Base-by-base conservation (phyloP, 2,329 filamentous ascomycete genomes). In the Fusarium coffeatum region DNA sequence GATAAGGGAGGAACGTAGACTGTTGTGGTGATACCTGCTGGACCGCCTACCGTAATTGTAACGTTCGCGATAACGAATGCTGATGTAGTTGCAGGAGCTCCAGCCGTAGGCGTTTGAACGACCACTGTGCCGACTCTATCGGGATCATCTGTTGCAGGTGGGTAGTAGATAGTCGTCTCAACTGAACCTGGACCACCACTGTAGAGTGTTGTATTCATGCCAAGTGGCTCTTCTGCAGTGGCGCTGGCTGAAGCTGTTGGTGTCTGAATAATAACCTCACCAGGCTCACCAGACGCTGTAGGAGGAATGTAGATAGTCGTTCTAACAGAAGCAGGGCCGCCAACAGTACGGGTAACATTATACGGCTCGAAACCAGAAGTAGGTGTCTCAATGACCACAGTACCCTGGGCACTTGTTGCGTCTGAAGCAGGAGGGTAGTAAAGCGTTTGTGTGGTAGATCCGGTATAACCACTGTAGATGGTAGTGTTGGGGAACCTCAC, bases 51-150 rank as follows among this genome's bases (percentile, higher is more conserved):
- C 1, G 28, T 23, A 1, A 43, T 43, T 4, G 64, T 68, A 5
- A 65, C 16, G 2, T 68, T 58, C 30, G 57, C 59, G 2, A 64
- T 37, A 1, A 16, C 18, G 4, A 32, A 13, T 10, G 32, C 18
- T 40, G 8, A 12, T 6, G 15, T 49, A 7, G 22, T 16, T 7
- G 20, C 27, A 9, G 47, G 18, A 6, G 9, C 34, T n/a, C 34
- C n/a, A 15, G 43, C n/a, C 5, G 64, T 68, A 5, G 65, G 65
- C 0, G 65, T 68, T 7, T 65, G 40, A 3, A 68, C 30, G 0
- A 68, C 40, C 5, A 68, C 28, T 0, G 65, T 65, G 1, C 65
- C 65, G 0, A 64, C 18, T 3, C n/a, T 51, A 3, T 41, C 20
- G 0, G 30, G 34, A 5, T 28, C n/a, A 6, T 40, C 22, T 3